phyloP scores from a whole-genome alignment of 345 rosid genomes.

The Eucalyptus pauciflora region DNA sequence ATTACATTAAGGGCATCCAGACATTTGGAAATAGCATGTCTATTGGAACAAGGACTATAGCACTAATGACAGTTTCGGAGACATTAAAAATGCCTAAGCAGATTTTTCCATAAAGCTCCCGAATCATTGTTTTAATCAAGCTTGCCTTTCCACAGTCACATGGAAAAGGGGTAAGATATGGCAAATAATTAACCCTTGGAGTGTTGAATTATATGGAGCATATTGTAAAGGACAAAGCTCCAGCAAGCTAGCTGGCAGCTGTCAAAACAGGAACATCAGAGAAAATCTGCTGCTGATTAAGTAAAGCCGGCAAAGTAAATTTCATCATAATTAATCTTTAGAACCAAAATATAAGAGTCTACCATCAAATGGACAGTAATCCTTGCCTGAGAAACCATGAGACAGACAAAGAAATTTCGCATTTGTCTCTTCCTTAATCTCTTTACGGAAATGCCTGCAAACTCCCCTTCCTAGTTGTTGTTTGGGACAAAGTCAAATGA shows the following conservation, averaged over 20 bases:
- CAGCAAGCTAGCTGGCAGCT: background rate
- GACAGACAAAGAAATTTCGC: slow-evolving; percentile 84
- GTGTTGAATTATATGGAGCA: background rate
- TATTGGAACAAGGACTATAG: background rate
- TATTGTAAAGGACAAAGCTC: background rate
- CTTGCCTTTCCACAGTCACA: background rate
- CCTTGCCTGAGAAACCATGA: slow-evolving; percentile 93
- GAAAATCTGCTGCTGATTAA: background rate
- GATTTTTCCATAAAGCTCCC: background rate
- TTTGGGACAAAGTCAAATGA: background rate
- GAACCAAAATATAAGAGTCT: background rate
- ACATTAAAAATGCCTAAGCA: background rate
- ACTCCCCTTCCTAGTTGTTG: slow-evolving; percentile 70
- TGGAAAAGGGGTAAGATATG: background rate
- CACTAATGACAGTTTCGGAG: background rate
- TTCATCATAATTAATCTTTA: background rate
- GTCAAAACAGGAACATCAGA: background rate
- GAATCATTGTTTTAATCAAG: background rate
- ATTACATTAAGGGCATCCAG: background rate
- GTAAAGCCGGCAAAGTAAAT: background rate
- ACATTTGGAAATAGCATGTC: background rate
- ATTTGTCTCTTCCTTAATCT: slow-evolving; percentile 84
- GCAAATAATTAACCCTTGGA: background rate
- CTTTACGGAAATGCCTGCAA: slow-evolving; percentile 68
- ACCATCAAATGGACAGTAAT: background rate